Base-by-base conservation (phyloP, 225 moss, liverwort and hornwort species). In the Physcomitrellopsis africana region DNA sequence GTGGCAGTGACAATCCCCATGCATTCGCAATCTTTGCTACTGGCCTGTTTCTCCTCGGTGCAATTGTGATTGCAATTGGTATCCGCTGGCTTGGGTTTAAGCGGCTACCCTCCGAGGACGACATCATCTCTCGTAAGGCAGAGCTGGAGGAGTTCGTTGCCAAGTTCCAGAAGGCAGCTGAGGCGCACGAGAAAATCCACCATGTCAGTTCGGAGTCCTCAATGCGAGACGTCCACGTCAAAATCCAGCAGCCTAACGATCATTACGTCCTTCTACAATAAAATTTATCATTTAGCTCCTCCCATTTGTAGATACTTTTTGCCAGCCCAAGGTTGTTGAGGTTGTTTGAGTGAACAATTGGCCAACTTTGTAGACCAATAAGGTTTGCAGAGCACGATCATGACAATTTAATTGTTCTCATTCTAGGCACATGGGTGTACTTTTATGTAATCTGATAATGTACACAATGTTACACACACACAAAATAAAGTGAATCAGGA, bases 81-180 rank as follows among this genome's bases (percentile, higher is more conserved):
- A 87, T 94, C 52, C 22, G 84, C 7, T 83, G 75, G 24, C 80
- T 94, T n/a, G 97, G 94, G 20, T 83, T 91, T 5, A 86, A 75
- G 69, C 87, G 82, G 18, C 86, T 83, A 0, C 92, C 91, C 0
- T 65, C 94, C 0, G 96, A 94, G 66, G 86, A 93, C 66, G 90
- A 86, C 53, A 76, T 97, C 2, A 64, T 60, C 12, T 87, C 91
- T 0, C 74, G 92, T 0, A 97, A 91, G 53, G 68, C 74, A 32
- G 92, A 97, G 89, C 81, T 97, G 5, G 91, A 90, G 47, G 86
- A 74, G 58, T 65, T 97, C 11, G 90, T 97, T 6, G 70, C 80
- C 51, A 85, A 88, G 72, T 97, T 94, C 76, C 94, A 97, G 43
- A 72, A 76, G 22, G 91, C 94, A 8, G 87, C 97, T 7, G 97